Evolutionary conservation across 192 early-diverging fungal genomes (phyloP).

Genomic region (Podila epigama): DNA sequence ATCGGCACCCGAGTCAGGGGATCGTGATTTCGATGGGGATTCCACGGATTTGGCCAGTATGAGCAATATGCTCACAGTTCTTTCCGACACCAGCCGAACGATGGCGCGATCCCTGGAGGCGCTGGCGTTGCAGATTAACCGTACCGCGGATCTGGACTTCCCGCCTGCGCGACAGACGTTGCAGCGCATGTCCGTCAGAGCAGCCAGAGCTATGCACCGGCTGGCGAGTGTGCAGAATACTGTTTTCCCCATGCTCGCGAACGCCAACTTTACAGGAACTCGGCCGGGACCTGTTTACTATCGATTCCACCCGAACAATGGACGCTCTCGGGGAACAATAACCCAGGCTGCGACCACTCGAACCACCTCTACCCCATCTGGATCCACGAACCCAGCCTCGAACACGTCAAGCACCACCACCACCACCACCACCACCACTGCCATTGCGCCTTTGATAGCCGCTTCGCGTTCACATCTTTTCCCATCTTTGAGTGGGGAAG

Average conservation of each 20-base stretch:
- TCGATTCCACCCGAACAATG: constrained; percentile 20
- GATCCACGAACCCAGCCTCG: background rate
- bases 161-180: constrained; percentile 7
- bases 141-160: background rate
- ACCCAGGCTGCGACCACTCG: background rate
- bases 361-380: background rate
- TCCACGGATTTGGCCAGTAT: constrained; percentile 35
- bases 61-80: constrained; percentile 20
- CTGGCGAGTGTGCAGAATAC: constrained; percentile 47
- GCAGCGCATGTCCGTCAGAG: constrained; percentile 23
- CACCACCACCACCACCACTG: background rate
- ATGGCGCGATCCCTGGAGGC: constrained; percentile 35
- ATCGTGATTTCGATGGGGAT: constrained; percentile 30
- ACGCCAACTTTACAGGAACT: constrained; percentile 36
- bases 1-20: constrained; percentile 19
- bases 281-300: constrained; percentile 17
- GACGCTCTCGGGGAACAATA: background rate
- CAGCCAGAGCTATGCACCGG: constrained; percentile 44
- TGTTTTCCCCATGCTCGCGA: constrained; percentile 46
- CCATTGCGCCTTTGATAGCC: background rate
- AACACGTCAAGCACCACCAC: background rate
- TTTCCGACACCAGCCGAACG: constrained; percentile 27
- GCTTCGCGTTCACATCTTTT: background rate
- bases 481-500: background rate
- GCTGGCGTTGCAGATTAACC: constrained; percentile 19